Conservation (phyloP, 2,329 filamentous ascomycete genomes). For the Cephalotrichum gorgonifer region DNA sequence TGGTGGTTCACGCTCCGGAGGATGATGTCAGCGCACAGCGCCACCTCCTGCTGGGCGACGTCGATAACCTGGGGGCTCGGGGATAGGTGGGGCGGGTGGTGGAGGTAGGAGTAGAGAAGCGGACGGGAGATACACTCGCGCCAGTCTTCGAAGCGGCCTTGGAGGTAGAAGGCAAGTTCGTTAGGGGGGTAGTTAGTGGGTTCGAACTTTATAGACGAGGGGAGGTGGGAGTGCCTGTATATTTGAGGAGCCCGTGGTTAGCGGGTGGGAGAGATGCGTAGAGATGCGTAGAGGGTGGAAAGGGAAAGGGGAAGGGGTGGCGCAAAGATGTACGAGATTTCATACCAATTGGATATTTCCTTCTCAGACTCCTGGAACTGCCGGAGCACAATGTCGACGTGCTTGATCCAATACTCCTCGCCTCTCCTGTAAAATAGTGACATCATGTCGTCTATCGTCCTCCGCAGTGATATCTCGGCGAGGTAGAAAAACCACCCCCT, state of each 20-base stretch:
- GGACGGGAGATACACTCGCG: slow-evolving; percentile 18
- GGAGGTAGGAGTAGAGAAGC: slow-evolving; percentile 17
- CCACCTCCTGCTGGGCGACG: not conserved
- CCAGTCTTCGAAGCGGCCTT: slow-evolving; percentile 7
- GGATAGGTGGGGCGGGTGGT: slow-evolving; percentile 10
- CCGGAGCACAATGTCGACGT: not conserved
- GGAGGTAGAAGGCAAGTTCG: too few species aligned
- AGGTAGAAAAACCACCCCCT: slow-evolving; percentile 13
- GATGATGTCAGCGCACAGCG: too few species aligned
- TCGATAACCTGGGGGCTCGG: slow-evolving; percentile 10
- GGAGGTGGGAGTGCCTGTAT: too few species aligned
- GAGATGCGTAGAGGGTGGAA: too few species aligned
- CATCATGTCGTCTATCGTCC: slow-evolving; percentile 9
- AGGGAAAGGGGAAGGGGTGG: too few species aligned
- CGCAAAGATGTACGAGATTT: too few species aligned
- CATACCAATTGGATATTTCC: too few species aligned
- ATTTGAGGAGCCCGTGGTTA: too few species aligned
- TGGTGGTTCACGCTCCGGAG: slow-evolving; percentile 10
- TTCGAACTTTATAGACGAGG: not conserved
- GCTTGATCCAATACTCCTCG: not conserved
- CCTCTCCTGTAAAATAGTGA: not conserved
- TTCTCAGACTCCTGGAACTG: not conserved
- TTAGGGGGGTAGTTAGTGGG: too few species aligned
- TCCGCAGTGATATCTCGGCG: slow-evolving; percentile 11
- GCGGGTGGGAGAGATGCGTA: too few species aligned